A percentile compares a stretch with the other conserved stretches of the same genome.
phyloP scores from a whole-genome alignment of 2,329 filamentous ascomycete genomes.

The Botrytis tulipae region DNA sequence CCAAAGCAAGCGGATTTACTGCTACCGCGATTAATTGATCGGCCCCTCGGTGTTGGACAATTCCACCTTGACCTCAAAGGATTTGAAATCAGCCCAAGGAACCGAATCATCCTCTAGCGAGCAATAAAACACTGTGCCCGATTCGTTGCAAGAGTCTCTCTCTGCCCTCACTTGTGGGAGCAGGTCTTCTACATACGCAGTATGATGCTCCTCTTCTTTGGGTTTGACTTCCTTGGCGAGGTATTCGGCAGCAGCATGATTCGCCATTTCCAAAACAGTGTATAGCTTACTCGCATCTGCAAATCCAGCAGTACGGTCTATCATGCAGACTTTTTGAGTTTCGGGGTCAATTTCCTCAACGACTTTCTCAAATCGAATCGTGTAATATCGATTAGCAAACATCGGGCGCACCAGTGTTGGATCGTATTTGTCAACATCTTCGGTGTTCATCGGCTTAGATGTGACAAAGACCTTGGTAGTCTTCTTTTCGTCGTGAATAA shows the following conservation, averaged over 20 bases:
- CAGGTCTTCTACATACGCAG: background rate
- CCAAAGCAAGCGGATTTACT: too few species aligned
- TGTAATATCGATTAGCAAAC: slow-evolving; percentile 1
- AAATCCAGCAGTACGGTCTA: background rate
- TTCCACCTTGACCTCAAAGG: background rate
- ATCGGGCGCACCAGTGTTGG: background rate
- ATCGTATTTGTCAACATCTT: slow-evolving; percentile 4
- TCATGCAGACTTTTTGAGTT: background rate
- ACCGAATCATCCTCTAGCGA: too few species aligned
- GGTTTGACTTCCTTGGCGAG: slow-evolving; percentile 21
- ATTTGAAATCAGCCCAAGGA: background rate
- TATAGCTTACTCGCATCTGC: slow-evolving; percentile 1
- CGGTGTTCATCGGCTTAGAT: background rate
- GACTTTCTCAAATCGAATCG: background rate
- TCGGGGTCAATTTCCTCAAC: background rate
- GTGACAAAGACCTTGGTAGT: slow-evolving; percentile 7
- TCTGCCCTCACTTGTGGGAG: background rate
- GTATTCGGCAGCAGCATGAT: slow-evolving; percentile 25
- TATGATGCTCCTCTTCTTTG: slow-evolving; percentile 11
- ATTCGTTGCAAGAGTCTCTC: background rate
- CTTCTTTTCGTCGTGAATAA: background rate
- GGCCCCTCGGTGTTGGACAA: background rate
- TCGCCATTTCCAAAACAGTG: slow-evolving; percentile 26
- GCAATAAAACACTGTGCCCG: too few species aligned
- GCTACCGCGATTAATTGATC: too few species aligned